Evolutionary conservation across 768 basidiomycete species (phyloP).

Genomic region (Cystoderma amianthinum): DNA sequence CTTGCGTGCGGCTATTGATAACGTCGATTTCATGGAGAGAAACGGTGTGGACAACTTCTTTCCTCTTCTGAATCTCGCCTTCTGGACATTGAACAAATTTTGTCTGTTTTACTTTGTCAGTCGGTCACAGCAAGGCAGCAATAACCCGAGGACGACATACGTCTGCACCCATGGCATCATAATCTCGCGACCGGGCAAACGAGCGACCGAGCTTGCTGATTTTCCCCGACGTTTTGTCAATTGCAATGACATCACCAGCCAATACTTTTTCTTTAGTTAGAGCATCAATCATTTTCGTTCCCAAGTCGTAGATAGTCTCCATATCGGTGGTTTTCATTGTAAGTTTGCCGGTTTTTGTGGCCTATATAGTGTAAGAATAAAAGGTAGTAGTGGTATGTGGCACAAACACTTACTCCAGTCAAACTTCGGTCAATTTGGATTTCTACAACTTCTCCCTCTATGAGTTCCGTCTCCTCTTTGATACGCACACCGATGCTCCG

Average conservation of each 20-base stretch:
- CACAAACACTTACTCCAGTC: conserved; percentile 64
- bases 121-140: conserved; percentile 3
- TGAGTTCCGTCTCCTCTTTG: conserved; percentile 95
- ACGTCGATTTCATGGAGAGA: conserved; percentile 99
- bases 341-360: conserved; percentile 94
- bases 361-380: conserved; percentile 40
- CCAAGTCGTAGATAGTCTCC: conserved; percentile 99
- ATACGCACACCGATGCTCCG: conserved; percentile 96
- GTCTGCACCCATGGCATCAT: conserved; percentile 99
- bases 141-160: conserved; percentile 40
- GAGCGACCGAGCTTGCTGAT: conserved; percentile 94
- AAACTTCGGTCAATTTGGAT: conserved; percentile 97
- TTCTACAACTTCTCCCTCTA: conserved; percentile 97
- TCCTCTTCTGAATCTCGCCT: conserved; percentile 95
- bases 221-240: conserved; percentile 97
- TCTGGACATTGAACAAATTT: conserved; percentile 98
- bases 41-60: conserved; percentile 96
- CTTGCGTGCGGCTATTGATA: conserved; percentile 97
- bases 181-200: conserved; percentile 95
- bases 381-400: neutral
- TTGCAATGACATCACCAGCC: conserved; percentile 90
- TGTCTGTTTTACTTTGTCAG: conserved; percentile 46
- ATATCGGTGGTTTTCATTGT: conserved; percentile 99
- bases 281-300: conserved; percentile 98
- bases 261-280: conserved; percentile 95